Evolutionary conservation across 331 rosid species (phyloP), one percentile per base, ranked within the genome.

Genomic region (Quercus tomentella): DNA sequence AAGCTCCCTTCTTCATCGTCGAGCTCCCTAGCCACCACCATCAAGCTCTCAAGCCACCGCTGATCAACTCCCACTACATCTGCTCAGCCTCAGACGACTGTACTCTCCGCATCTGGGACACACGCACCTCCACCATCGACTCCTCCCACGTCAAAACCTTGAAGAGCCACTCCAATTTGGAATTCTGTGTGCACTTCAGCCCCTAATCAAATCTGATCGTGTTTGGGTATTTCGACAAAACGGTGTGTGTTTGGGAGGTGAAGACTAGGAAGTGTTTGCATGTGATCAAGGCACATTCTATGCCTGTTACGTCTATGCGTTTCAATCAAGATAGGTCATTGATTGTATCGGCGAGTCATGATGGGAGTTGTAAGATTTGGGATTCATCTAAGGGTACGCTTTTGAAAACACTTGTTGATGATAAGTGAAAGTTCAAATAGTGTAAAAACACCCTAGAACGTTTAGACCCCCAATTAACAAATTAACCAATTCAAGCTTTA

Each of bases 21-120:
- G 33, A 4, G 4, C 33, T 30, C 33, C 4, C 33, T 30, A 30
- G 33, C 33, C 33, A 30, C 4, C 4, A 4, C 33, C 33, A 4
- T 30, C 33, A 30, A 30, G 33, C 33, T 30, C 33, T 3, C 1
- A 0, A 30, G 33, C 33, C 33, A 30, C 3, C 5, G 5, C 33
- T 4, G 1, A 30, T 30, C 4, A 30, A 30, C 33, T 92, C 98
- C 18, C 97, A 87, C 86, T 92, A 92, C 89, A 84, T 94, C 76
- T 94, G 97, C 83, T 92, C 98, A 41, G 93, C 97, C 82, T 92
- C 97, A 70, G 97, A 93, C 67, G 96, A 95, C 58, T 88, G 93
- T 25, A 93, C 96, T 56, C 88, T 93, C 83, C 92, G 93, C 72
- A 93, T 91, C 70, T 95, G 99, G 99, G 97, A 91, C 70, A 93